Conservation (phyloP, 441 rosid genomes). For the Jatropha multifida region DNA sequence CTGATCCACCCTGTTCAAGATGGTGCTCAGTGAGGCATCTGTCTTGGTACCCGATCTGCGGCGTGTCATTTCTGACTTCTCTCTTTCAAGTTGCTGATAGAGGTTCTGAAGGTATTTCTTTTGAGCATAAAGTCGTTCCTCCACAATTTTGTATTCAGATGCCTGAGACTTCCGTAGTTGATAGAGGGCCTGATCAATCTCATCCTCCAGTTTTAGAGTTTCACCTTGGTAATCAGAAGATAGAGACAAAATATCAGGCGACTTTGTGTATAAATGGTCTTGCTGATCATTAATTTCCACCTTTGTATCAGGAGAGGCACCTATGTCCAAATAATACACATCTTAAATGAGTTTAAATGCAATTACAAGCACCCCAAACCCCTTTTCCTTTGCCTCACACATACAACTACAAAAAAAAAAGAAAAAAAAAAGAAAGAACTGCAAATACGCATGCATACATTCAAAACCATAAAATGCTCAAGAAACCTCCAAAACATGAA, state of each 20-base stretch:
- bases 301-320: slow-evolving; percentile 27
- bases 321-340: slow-evolving; percentile 30
- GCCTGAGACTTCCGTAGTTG: slow-evolving; percentile 58
- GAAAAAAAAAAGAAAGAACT: neutral
- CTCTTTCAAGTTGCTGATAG: slow-evolving; percentile 63
- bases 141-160: slow-evolving; percentile 62
- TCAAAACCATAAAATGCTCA: neutral
- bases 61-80: slow-evolving; percentile 45
- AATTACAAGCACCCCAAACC: neutral
- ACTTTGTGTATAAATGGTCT: slow-evolving; percentile 29
- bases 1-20: slow-evolving; percentile 52
- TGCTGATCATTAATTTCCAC: slow-evolving; percentile 27
- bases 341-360: neutral
- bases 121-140: slow-evolving; percentile 59
- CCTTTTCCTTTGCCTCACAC: neutral
- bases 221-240: slow-evolving; percentile 46
- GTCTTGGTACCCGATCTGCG: slow-evolving; percentile 24
- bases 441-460: neutral
- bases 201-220: slow-evolving; percentile 55
- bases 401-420: neutral
- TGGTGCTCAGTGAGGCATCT: slow-evolving; percentile 35
- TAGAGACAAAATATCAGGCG: slow-evolving; percentile 27
- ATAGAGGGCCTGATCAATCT: slow-evolving; percentile 55
- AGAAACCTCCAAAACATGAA: neutral
- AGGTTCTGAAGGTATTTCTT: slow-evolving; percentile 54